A percentile compares a stretch with the other conserved stretches of the same genome.
These are phyloP conservation scores for Pestalotiopsis sp. DNA, from an alignment of 2,329 filamentous ascomycete genomes.

Conservation along the genomic window DNA sequence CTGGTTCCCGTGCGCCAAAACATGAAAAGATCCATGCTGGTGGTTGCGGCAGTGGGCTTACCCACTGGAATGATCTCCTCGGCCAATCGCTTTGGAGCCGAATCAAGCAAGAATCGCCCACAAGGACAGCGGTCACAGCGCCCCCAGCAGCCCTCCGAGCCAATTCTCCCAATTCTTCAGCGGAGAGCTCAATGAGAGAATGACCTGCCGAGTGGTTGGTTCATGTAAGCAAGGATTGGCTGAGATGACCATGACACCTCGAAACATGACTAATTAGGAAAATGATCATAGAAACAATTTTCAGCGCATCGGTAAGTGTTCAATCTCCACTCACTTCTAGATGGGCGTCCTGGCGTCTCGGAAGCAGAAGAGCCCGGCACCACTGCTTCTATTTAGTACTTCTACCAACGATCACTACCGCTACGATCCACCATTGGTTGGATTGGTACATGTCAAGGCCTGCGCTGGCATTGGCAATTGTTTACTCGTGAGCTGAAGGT, in stretches of 20 bases:
- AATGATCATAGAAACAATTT: background rate
- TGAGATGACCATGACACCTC: background rate
- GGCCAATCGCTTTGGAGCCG: background rate
- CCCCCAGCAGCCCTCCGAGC: background rate
- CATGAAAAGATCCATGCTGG: background rate
- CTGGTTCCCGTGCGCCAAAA: slow-evolving; percentile 9
- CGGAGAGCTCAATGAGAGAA: background rate
- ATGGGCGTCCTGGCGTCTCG: background rate
- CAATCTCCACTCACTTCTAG: background rate
- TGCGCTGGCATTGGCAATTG: background rate
- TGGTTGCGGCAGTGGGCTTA: background rate
- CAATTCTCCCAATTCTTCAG: background rate
- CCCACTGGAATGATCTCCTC: background rate
- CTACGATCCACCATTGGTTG: background rate
- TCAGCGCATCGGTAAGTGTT: background rate
- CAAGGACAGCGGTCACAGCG: background rate
- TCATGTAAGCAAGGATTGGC: background rate
- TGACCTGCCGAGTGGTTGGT: background rate
- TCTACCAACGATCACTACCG: background rate
- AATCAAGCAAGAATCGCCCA: background rate
- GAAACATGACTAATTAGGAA: background rate
- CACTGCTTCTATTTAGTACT: background rate
- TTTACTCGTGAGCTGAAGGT: no score
- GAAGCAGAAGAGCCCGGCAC: background rate
- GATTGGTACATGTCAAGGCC: background rate